Evolutionary conservation across 1,139 yeast genomes (phyloP).

Genomic region (Lipomyces yarrowii): DNA sequence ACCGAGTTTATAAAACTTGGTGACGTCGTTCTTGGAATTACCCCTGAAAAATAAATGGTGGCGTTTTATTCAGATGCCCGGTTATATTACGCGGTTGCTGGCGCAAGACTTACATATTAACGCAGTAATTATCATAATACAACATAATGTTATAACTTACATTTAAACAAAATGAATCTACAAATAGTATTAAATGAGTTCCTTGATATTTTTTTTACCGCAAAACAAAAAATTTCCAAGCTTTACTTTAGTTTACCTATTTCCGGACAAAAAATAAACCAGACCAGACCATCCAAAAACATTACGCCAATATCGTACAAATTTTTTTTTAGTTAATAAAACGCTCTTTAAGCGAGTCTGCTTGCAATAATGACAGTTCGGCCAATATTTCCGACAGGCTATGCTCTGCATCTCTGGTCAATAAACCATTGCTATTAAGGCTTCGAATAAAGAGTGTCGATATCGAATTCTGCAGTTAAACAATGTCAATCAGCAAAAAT

Average conservation of each 20-base stretch:
- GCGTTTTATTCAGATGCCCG: too few relatives aligned
- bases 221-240: too few relatives aligned
- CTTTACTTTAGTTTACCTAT: neutral
- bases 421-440: slow-evolving; percentile 2
- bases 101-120: too few relatives aligned
- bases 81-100: too few relatives aligned
- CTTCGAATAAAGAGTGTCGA: slow-evolving; percentile 11
- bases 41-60: neutral
- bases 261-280: neutral
- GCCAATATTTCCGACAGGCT: slow-evolving; percentile 3
- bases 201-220: neutral
- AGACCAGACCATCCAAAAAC: neutral
- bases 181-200: neutral
- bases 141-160: neutral
- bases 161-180: neutral
- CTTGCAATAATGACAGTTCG: slow-evolving; percentile 1
- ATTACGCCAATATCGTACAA: neutral
- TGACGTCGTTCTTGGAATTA: too few relatives aligned
- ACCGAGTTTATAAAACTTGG: neutral
- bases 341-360: neutral
- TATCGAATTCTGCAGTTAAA: neutral
- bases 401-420: neutral
- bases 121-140: too few relatives aligned
- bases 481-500: neutral
- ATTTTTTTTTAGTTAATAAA: neutral